A percentile compares a stretch with the other conserved stretches of the same genome.
Evolutionary conservation across 2,329 filamentous ascomycete species (phyloP).

Genomic region (Alternaria angustiovoidea): DNA sequence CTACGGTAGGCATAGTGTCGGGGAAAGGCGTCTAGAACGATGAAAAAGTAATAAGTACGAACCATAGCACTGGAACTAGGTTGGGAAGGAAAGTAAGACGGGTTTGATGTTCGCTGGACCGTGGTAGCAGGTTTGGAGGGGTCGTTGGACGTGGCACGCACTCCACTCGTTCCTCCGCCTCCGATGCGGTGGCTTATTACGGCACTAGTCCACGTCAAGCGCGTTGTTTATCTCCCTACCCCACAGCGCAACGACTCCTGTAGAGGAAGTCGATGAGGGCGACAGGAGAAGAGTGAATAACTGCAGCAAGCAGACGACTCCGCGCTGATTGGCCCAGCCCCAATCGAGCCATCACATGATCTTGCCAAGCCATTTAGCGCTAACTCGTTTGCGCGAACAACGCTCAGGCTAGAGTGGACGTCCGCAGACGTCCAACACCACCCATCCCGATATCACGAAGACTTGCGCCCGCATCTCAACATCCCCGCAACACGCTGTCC

Average conservation of each 20-base stretch:
- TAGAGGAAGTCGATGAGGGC: slow-evolving; percentile 10
- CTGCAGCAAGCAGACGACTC: slow-evolving; percentile 1
- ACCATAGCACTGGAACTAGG: neutral
- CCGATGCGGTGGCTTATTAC: slow-evolving; percentile 35
- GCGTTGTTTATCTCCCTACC: slow-evolving; percentile 21
- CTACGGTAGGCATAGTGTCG: neutral
- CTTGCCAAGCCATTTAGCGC: slow-evolving; percentile 19
- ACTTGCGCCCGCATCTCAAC: slow-evolving; percentile 46
- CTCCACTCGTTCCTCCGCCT: slow-evolving; percentile 33
- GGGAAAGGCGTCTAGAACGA: neutral
- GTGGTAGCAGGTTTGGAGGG: slow-evolving; percentile 27
- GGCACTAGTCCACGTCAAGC: slow-evolving; percentile 33
- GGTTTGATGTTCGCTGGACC: slow-evolving; percentile 26
- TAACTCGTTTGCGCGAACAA: slow-evolving; percentile 19
- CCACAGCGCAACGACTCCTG: slow-evolving; percentile 14
- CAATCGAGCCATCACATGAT: slow-evolving; percentile 25
- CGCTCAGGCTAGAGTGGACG: slow-evolving; percentile 20
- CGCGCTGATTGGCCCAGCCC: slow-evolving; percentile 15
- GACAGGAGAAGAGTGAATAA: neutral
- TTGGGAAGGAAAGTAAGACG: neutral
- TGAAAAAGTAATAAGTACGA: neutral
- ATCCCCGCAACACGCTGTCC: slow-evolving; percentile 47
- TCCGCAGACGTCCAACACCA: slow-evolving; percentile 33
- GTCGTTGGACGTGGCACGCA: slow-evolving; percentile 29
- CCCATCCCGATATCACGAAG: slow-evolving; percentile 43